Evolutionary conservation across 495 filamentous ascomycete genomes (phyloP).

Genomic region (Letharia lupina): DNA sequence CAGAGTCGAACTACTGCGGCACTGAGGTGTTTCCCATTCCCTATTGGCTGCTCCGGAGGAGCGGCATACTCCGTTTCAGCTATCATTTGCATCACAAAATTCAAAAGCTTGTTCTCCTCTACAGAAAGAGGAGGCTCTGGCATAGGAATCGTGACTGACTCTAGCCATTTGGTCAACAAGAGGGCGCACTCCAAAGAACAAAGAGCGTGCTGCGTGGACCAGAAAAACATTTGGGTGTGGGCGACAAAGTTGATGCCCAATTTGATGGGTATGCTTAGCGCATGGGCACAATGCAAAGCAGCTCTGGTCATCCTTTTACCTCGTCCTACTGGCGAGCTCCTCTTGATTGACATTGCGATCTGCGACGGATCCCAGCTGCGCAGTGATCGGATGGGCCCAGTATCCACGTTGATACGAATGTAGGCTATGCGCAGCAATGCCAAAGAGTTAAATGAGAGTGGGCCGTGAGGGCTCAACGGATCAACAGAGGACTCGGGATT

Average conservation of each 20-base stretch:
- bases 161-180: conserved; percentile 3
- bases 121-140: background rate
- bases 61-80: conserved; percentile 4
- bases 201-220: conserved; percentile 1
- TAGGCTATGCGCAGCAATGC: conserved; percentile 1
- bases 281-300: conserved; percentile 3
- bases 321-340: background rate
- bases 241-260: conserved; percentile 4
- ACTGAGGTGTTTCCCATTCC: background rate
- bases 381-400: background rate
- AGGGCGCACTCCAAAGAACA: conserved; percentile 4
- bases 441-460: conserved; percentile 1
- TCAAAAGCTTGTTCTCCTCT: background rate
- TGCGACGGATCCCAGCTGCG: background rate
- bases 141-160: conserved; percentile 2
- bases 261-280: conserved; percentile 7
- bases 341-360: background rate
- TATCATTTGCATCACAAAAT: conserved; percentile 2
- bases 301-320: conserved; percentile 1
- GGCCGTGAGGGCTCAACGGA: background rate
- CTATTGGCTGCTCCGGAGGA: background rate
- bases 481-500: conserved; percentile 1
- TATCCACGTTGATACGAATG: conserved; percentile 1
- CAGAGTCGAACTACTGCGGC: conserved; percentile 2
- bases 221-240: conserved; percentile 1